These are phyloP conservation scores for Yarrowia alimentaria DNA, from an alignment of 805 yeast species.

Conservation along the genomic window DNA sequence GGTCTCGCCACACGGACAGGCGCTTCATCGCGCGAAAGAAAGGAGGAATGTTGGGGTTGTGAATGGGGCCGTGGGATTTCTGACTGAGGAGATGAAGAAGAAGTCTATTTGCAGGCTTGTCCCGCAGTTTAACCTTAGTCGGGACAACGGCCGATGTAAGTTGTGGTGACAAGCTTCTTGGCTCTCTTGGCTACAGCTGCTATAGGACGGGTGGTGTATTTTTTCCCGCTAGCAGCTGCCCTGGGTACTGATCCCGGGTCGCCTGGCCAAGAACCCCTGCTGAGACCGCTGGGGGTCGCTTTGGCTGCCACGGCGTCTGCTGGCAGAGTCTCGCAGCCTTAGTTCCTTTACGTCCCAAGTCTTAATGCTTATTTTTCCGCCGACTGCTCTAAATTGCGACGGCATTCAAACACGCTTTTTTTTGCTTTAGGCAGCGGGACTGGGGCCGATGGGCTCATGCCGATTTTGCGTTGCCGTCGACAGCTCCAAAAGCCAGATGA, in stretches of 20 bases:
- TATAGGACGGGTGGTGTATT: too few relatives aligned
- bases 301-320: neutral
- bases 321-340: slow-evolving; percentile 4
- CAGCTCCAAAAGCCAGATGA: too few relatives aligned
- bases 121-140: slow-evolving; percentile 23
- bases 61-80: neutral
- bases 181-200: slow-evolving; percentile 28
- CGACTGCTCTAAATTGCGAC: too few relatives aligned
- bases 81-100: slow-evolving; percentile 24
- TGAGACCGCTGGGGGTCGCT: neutral
- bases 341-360: slow-evolving; percentile 17
- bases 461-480: too few relatives aligned
- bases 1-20: slow-evolving; percentile 27
- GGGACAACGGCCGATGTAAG: slow-evolving; percentile 1
- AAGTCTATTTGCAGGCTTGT: slow-evolving; percentile 27
- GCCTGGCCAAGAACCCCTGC: too few relatives aligned
- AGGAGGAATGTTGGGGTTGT: too few relatives aligned
- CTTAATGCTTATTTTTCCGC: slow-evolving; percentile 21
- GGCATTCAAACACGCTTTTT: too few relatives aligned
- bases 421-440: too few relatives aligned
- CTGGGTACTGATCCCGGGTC: too few relatives aligned
- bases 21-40: too few relatives aligned
- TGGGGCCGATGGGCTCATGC: too few relatives aligned
- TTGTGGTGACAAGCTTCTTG: slow-evolving; percentile 19
- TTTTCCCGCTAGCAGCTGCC: too few relatives aligned